A percentile compares a stretch with the other conserved stretches of the same genome.
phyloP scores from a whole-genome alignment of 2,329 filamentous ascomycete species.

The Curvularia verruculosa region DNA sequence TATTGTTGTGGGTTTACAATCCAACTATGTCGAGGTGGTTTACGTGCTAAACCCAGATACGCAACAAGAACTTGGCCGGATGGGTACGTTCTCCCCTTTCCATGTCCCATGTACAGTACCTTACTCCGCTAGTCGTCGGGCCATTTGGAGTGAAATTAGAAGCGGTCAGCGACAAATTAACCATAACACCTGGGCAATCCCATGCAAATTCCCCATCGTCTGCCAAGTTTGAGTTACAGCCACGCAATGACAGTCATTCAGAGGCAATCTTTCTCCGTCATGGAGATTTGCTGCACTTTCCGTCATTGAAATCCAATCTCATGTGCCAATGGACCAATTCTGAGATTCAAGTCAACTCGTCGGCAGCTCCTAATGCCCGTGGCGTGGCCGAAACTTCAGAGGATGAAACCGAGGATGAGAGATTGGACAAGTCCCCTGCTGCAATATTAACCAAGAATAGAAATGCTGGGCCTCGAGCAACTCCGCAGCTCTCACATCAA shows the following conservation, averaged over 20 bases:
- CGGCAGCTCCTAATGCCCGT: constrained; percentile 19
- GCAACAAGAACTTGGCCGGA: constrained; percentile 23
- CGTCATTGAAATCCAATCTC: constrained; percentile 14
- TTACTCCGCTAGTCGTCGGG: constrained; percentile 19
- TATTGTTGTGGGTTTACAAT: constrained; percentile 5
- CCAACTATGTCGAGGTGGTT: constrained; percentile 8
- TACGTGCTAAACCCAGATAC: neutral
- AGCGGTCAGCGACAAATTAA: constrained; percentile 27
- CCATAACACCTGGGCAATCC: constrained; percentile 22
- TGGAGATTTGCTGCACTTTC: constrained; percentile 32
- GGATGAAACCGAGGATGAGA: constrained; percentile 37
- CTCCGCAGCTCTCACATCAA: constrained; percentile 32
- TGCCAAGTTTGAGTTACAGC: constrained; percentile 28
- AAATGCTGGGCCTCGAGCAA: constrained; percentile 23
- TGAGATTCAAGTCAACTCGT: constrained; percentile 43
- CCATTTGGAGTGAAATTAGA: constrained; percentile 35
- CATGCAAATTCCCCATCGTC: neutral
- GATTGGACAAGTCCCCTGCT: constrained; percentile 24
- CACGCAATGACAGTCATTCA: constrained; percentile 11
- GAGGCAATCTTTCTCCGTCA: constrained; percentile 42
- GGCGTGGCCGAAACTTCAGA: constrained; percentile 17
- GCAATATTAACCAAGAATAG: constrained; percentile 24
- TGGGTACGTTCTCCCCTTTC: constrained; percentile 20
- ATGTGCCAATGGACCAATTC: constrained; percentile 25
- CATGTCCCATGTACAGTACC: neutral